Conservation (phyloP, 805 yeast genomes). For the Ogataea glucozyma region DNA sequence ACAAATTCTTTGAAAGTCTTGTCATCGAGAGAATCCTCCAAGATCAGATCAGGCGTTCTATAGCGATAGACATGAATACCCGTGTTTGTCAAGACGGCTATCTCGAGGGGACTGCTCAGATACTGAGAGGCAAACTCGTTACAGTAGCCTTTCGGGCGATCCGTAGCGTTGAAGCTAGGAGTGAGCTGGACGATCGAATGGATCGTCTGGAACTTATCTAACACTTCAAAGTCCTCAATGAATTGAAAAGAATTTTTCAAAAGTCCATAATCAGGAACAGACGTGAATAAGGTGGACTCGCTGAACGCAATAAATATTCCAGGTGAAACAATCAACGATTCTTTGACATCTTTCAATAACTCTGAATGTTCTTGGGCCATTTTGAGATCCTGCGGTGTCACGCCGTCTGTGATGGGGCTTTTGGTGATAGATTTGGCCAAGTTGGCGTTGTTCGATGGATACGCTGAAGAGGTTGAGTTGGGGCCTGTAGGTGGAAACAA, state of each 20-base stretch:
- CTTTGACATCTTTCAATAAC: conserved; percentile 56
- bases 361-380: conserved; percentile 57
- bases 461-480: conserved; percentile 4
- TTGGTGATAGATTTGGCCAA: conserved; percentile 26
- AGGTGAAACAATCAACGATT: conserved; percentile 71
- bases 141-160: conserved; percentile 78
- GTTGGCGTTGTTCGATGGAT: conserved; percentile 5
- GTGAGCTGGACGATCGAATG: conserved; percentile 75
- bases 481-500: conserved; percentile 1
- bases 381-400: conserved; percentile 39
- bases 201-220: conserved; percentile 55
- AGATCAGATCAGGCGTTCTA: conserved; percentile 76
- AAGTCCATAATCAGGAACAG: conserved; percentile 84
- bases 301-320: conserved; percentile 78
- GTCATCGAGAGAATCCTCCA: conserved; percentile 65
- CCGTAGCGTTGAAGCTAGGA: conserved; percentile 68
- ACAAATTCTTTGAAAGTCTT: conserved; percentile 67
- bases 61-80: conserved; percentile 77
- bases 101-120: conserved; percentile 59
- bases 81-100: conserved; percentile 80
- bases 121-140: conserved; percentile 88
- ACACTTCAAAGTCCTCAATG: conserved; percentile 78
- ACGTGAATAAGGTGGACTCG: conserved; percentile 55
- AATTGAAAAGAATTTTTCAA: conserved; percentile 70
- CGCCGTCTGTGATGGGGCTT: conserved; percentile 30